Base-by-base conservation (phyloP, 1,284 basidiomycete species). In the Trichosporon coremiiforme region DNA sequence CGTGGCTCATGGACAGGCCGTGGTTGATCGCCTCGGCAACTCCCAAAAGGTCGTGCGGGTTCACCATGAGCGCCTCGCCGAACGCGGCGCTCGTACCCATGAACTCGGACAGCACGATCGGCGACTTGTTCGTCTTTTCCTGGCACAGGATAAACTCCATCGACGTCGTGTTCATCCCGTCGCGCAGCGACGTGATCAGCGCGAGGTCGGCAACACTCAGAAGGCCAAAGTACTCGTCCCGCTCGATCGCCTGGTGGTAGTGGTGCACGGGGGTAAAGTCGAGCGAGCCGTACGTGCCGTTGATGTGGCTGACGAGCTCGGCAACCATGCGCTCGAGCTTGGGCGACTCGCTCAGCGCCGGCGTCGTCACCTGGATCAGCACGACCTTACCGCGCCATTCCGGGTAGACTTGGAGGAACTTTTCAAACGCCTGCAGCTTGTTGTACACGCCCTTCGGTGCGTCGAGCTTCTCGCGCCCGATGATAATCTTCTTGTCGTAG, bases 191-290 rank as follows among this genome's bases (percentile, higher is more conserved):
- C 0, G 96, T 99, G 83, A 98, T 97, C 31, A 99, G 90, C 8
- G 92, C 95, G 25, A 99, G 87, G 82, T 98, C 96, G 12, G 96
- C 96, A 0, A 95, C 95, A 33, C 90, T 91, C 22, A 99, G 87
- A n/a, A 99, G 87, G 0, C 94, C 96, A 84, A 98, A 98, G 85
- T 98, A 99, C 84, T 99, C 96, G 84, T 98, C 94, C 82, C 94
- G 93, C 81, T 97, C 96, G 77, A 99, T 91, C 4, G 94, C 91
- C 85, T 99, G 96, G 84, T 99, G 96, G 85, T 98, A 99, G 81
- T 99, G 97, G 81, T 99, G 96, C n/a, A 98, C 93, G 10, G 97
- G 96, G 73, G 95, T 94, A 80, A 98, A 99, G 84, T 97, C 94
- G 63, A 99, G 85, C 71, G 90, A 91, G 47, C 96, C 97, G 80